These are phyloP conservation scores for Xylariales sp. DNA, from an alignment of 2,329 filamentous ascomycete species.

Conservation along the genomic window DNA sequence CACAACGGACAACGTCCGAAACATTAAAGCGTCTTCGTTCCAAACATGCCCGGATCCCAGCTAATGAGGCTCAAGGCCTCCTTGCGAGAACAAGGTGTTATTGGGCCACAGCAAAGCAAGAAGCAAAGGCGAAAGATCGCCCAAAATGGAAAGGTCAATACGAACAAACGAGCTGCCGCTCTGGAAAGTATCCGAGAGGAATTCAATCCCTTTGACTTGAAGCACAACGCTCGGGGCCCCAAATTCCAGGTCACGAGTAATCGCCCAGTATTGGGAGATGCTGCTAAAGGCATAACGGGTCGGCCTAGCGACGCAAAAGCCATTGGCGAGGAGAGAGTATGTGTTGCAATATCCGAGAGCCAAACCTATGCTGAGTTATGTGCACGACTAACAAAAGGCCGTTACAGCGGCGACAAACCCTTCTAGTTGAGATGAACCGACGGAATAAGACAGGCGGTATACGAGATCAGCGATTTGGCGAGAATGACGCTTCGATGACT, in stretches of 20 bases:
- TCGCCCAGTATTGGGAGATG: constrained; percentile 63
- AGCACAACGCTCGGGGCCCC: constrained; percentile 77
- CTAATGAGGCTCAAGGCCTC: constrained; percentile 95
- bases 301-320: constrained; percentile 88
- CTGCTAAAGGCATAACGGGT: constrained; percentile 71
- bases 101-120: constrained; percentile 92
- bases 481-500: constrained; percentile 93
- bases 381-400: constrained; percentile 31
- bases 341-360: constrained; percentile 43
- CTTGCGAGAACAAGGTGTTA: constrained; percentile 87
- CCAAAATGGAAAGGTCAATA: constrained; percentile 72
- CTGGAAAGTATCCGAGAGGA: constrained; percentile 90
- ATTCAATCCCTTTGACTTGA: constrained; percentile 98
- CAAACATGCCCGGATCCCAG: constrained; percentile 90
- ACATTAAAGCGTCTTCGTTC: background rate
- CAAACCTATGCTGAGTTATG: constrained; percentile 4
- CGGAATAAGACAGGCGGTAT: constrained; percentile 94
- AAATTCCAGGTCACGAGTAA: constrained; percentile 88
- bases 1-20: constrained; percentile 10
- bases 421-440: constrained; percentile 89
- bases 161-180: constrained; percentile 80
- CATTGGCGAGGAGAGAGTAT: constrained; percentile 83
- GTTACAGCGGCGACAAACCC: constrained; percentile 76
- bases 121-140: constrained; percentile 86
- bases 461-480: constrained; percentile 92